These are phyloP conservation scores for Moesziomyces antarcticus DNA, from an alignment of 1,284 basidiomycete species.

Conservation along the genomic window DNA sequence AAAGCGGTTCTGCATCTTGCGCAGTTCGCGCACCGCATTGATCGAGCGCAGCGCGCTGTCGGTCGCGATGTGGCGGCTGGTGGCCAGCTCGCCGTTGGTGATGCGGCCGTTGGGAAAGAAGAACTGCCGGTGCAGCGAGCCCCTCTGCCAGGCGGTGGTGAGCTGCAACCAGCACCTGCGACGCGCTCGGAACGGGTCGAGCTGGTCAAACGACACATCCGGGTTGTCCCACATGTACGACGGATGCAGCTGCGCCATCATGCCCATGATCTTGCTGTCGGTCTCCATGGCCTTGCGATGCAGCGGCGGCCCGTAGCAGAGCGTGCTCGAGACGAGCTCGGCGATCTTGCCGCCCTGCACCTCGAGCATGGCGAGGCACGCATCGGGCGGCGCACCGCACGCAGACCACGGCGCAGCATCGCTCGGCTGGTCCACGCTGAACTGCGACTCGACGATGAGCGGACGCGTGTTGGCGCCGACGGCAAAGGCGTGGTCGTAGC, in stretches of 20 bases:
- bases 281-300: constrained; percentile 49
- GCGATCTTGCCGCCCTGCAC: constrained; percentile 41
- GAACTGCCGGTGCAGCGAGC: constrained; percentile 35
- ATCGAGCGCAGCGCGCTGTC: constrained; percentile 38
- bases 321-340: constrained; percentile 32
- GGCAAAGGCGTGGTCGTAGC: constrained; percentile 47
- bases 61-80: constrained; percentile 40
- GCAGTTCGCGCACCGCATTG: constrained; percentile 25
- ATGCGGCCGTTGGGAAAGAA: constrained; percentile 51
- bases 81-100: constrained; percentile 45
- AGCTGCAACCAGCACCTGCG: constrained; percentile 42
- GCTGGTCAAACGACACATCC: constrained; percentile 29
- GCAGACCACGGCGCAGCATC: constrained; percentile 35
- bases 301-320: constrained; percentile 40
- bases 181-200: constrained; percentile 37
- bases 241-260: constrained; percentile 19
- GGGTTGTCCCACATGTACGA: constrained; percentile 32
- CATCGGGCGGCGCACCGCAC: constrained; percentile 34
- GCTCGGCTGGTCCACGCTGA: constrained; percentile 48
- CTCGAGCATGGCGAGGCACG: constrained; percentile 28
- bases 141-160: constrained; percentile 42
- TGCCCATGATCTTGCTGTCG: constrained; percentile 24
- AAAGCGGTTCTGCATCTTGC: constrained; percentile 33
- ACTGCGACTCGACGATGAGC: constrained; percentile 45
- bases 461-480: constrained; percentile 45